A percentile compares a stretch with the other conserved stretches of the same genome.
These are phyloP conservation scores for Begonia fuchsioides DNA, from an alignment of 306 rosid species.

Conservation along the genomic window DNA sequence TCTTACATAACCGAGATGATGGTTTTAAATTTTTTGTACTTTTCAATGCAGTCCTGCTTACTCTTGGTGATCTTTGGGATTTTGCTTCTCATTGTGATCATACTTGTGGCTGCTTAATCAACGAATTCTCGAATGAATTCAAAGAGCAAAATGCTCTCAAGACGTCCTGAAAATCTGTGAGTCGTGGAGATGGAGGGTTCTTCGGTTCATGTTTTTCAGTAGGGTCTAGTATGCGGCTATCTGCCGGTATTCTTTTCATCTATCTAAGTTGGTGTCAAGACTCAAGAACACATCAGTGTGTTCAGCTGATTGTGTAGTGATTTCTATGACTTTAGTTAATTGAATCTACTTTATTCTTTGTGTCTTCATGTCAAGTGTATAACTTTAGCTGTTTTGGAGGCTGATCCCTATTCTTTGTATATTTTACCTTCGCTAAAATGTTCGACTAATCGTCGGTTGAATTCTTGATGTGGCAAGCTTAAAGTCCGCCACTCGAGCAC, in stretches of 20 bases:
- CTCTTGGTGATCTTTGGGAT: conserved; percentile 91
- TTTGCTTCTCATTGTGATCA: conserved; percentile 73
- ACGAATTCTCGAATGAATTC: no score
- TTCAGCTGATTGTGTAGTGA: conserved; percentile 5
- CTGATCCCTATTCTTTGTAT: no score
- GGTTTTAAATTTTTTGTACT: background rate
- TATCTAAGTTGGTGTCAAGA: no score
- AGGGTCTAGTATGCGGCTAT: conserved; percentile 1
- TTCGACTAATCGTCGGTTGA: no score
- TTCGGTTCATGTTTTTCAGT: no score
- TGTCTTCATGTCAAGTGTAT: no score
- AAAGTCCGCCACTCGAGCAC: no score
- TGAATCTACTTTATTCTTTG: conserved; percentile 1
- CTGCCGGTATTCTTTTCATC: background rate
- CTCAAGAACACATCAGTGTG: conserved; percentile 1
- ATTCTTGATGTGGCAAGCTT: no score
- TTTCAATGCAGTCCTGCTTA: conserved; percentile 52
- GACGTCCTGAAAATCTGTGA: conserved; percentile 9
- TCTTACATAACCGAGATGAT: no score
- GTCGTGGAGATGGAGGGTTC: no score
- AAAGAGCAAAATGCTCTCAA: conserved; percentile 10
- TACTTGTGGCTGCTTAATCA: conserved; percentile 66
- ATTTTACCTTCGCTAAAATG: no score
- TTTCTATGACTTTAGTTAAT: background rate
- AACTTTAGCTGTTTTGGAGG: no score